Conservation (phyloP, 2,329 filamentous ascomycete genomes). For the Didymella pomorum region DNA sequence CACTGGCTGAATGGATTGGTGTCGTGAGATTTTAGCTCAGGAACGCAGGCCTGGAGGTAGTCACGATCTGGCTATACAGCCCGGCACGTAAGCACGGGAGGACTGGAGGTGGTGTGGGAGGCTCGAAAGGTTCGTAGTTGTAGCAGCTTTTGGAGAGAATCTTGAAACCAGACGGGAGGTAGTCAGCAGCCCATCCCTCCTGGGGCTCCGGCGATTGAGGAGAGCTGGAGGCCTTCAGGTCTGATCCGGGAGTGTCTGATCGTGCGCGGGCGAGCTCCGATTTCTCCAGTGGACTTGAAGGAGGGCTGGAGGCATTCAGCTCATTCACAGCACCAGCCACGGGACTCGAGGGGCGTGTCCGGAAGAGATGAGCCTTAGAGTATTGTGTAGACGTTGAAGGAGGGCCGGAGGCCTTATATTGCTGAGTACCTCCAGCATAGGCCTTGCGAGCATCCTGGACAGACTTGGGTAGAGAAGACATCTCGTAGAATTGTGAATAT, state of each 20-base stretch:
- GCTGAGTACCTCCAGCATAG: not conserved
- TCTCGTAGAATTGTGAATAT: not conserved
- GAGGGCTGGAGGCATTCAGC: not conserved
- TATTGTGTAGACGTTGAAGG: not conserved
- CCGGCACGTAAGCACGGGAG: not conserved
- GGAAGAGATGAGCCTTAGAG: not conserved
- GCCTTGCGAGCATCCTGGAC: not conserved
- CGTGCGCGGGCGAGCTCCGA: not conserved
- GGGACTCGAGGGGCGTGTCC: not conserved
- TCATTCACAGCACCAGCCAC: not conserved
- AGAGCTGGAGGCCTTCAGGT: not conserved
- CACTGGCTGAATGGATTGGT: not conserved
- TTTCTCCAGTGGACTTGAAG: not conserved
- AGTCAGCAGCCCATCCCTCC: not conserved
- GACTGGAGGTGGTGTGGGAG: not conserved
- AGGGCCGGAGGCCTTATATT: not conserved
- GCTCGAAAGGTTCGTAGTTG: constrained; percentile 1
- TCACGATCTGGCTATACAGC: not conserved
- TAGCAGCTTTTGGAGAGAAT: not conserved
- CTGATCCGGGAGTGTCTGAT: not conserved
- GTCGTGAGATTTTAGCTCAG: constrained; percentile 1
- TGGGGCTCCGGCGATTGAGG: not conserved
- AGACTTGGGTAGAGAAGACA: not conserved
- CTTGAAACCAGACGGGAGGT: not conserved
- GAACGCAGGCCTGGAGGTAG: not conserved